Conservation (phyloP, 2,329 filamentous ascomycete species). For the Sarocladiaceae sp. region DNA sequence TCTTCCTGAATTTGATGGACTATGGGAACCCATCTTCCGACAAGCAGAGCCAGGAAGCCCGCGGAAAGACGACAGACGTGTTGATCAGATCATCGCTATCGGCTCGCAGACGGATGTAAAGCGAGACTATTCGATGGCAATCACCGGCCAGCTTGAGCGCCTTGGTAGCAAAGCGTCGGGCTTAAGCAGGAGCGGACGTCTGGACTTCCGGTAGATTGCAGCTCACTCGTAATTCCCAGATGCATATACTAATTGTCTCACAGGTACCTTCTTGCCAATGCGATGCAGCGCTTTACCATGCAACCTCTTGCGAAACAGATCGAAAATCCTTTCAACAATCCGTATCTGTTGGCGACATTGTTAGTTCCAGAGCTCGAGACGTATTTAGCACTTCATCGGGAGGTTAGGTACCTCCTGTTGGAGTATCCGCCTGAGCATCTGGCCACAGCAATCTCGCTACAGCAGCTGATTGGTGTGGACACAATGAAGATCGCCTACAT, state of each 20-base stretch:
- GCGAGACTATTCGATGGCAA: constrained; percentile 39
- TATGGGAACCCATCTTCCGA: constrained; percentile 48
- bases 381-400: constrained; percentile 46
- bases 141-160: constrained; percentile 48
- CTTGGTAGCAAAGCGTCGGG: constrained; percentile 46
- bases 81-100: constrained; percentile 55
- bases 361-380: constrained; percentile 56
- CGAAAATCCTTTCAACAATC: constrained; percentile 48
- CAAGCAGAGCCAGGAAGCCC: constrained; percentile 25
- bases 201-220: constrained; percentile 55
- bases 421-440: constrained; percentile 54
- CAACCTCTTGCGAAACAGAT: constrained; percentile 44
- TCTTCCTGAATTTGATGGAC: constrained; percentile 39
- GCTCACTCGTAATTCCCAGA: too few species aligned
- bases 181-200: constrained; percentile 43
- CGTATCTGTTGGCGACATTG: constrained; percentile 48
- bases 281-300: constrained; percentile 51
- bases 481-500: constrained; percentile 55
- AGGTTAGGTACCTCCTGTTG: constrained; percentile 50
- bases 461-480: constrained; percentile 48
- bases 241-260: constrained; percentile 10
- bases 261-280: constrained; percentile 54
- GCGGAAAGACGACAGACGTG: constrained; percentile 28
- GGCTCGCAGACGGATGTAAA: constrained; percentile 50
- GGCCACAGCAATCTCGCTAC: constrained; percentile 49